Conservation (phyloP, 768 basidiomycete species). For the Tylopilus plumbeoviolaceoides region DNA sequence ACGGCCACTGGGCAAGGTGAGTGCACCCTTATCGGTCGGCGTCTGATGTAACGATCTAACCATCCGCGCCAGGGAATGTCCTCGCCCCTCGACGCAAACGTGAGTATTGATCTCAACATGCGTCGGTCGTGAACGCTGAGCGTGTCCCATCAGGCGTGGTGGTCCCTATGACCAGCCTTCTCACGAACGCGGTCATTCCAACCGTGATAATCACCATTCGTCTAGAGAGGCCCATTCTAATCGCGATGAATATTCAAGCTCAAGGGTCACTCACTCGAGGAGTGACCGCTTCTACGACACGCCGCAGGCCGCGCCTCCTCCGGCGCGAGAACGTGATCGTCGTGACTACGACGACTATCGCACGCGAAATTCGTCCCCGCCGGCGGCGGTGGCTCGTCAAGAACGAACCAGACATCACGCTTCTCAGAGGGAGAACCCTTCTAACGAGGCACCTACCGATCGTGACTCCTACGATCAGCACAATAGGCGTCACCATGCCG, state of each 20-base stretch:
- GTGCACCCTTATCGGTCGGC: conserved; percentile 15
- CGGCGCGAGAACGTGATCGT: conserved; percentile 44
- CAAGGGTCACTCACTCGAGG: conserved; percentile 38
- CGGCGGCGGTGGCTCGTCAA: conserved; percentile 48
- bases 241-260: conserved; percentile 55
- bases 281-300: conserved; percentile 60
- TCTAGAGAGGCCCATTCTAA: conserved; percentile 37
- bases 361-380: conserved; percentile 45
- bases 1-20: conserved; percentile 88
- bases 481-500: conserved; percentile 46
- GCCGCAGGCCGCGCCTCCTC: conserved; percentile 37
- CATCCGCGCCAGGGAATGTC: conserved; percentile 59
- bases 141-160: conserved; percentile 30
- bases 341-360: conserved; percentile 70
- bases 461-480: conserved; percentile 60
- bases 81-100: conserved; percentile 46
- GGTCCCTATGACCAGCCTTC: conserved; percentile 48
- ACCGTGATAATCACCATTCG: conserved; percentile 48
- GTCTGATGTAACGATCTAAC: neutral
- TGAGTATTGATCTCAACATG: conserved; percentile 34
- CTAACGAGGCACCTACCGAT: conserved; percentile 39
- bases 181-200: conserved; percentile 53
- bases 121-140: neutral
- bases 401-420: conserved; percentile 40
- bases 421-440: conserved; percentile 41